Percentiles rank a stretch among this genome's conserved stretches.
Evolutionary conservation across 2,329 filamentous ascomycete genomes (phyloP).

Genomic region (Beauveria sp.): DNA sequence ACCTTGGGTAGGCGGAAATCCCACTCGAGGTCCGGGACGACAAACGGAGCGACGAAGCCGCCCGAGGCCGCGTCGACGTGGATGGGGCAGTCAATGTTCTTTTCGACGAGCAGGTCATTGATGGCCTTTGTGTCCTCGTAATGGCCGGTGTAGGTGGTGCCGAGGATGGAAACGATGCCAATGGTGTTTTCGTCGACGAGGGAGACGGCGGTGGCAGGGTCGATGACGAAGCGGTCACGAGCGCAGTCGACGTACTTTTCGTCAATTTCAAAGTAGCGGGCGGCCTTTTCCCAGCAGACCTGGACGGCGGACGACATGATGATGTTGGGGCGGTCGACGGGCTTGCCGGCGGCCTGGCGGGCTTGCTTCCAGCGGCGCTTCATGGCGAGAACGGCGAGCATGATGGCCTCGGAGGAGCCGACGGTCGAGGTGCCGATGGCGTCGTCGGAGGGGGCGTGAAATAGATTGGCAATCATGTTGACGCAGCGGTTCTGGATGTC

Average conservation of each 20-base stretch:
- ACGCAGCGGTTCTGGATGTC: slow-evolving; percentile 90
- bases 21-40: slow-evolving; percentile 76
- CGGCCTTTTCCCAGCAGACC: slow-evolving; percentile 94
- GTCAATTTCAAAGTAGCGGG: slow-evolving; percentile 85
- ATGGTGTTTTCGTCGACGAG: slow-evolving; percentile 67
- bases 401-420: slow-evolving; percentile 83
- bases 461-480: slow-evolving; percentile 82
- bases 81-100: slow-evolving; percentile 71
- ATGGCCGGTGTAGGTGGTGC: slow-evolving; percentile 91
- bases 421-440: slow-evolving; percentile 83
- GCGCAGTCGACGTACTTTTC: slow-evolving; percentile 70
- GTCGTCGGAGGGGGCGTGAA: slow-evolving; percentile 66
- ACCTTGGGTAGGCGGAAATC: slow-evolving; percentile 87
- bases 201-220: slow-evolving; percentile 52
- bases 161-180: slow-evolving; percentile 85
- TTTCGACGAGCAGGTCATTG: slow-evolving; percentile 76
- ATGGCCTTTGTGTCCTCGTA: slow-evolving; percentile 91
- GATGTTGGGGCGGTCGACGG: slow-evolving; percentile 75
- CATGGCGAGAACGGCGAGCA: slow-evolving; percentile 80
- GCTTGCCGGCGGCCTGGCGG: slow-evolving; percentile 74
- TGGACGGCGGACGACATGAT: slow-evolving; percentile 95
- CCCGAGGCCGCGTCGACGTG: slow-evolving; percentile 91
- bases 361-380: slow-evolving; percentile 91
- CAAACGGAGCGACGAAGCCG: slow-evolving; percentile 89
- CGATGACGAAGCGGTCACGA: slow-evolving; percentile 53